Evolutionary conservation across 2,329 filamentous ascomycete genomes (phyloP).

Genomic region (Aspergillus amoenus): DNA sequence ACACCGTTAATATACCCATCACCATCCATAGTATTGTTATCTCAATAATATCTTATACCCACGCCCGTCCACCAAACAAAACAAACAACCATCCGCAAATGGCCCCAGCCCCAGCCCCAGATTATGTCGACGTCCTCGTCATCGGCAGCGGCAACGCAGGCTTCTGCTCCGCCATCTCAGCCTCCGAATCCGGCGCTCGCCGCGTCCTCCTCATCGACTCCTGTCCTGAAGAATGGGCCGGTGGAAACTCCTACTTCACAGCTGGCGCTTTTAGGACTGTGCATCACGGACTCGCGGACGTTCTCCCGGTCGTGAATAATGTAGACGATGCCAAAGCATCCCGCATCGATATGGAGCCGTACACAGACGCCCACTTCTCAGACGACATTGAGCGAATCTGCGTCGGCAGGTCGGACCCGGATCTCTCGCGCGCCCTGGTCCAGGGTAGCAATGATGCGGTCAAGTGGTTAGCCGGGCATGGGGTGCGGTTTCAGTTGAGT

Average conservation of each 20-base stretch:
- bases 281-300: slow-evolving; percentile 55
- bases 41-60: not conserved
- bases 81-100: too few relatives aligned
- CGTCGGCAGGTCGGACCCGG: slow-evolving; percentile 52
- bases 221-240: slow-evolving; percentile 58
- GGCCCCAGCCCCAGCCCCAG: not conserved
- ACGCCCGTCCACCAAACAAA: not conserved
- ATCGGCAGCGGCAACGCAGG: slow-evolving; percentile 66
- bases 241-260: slow-evolving; percentile 66
- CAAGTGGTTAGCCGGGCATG: slow-evolving; percentile 57
- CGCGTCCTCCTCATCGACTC: slow-evolving; percentile 60
- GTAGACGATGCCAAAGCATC: slow-evolving; percentile 46
- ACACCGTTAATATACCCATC: too few relatives aligned
- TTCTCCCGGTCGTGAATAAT: slow-evolving; percentile 64
- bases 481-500: slow-evolving; percentile 58
- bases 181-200: slow-evolving; percentile 40
- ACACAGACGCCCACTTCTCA: slow-evolving; percentile 55
- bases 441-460: slow-evolving; percentile 51
- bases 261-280: slow-evolving; percentile 62
- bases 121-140: slow-evolving; percentile 46
- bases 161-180: slow-evolving; percentile 57
- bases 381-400: slow-evolving; percentile 60
- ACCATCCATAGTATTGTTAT: too few relatives aligned
- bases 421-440: slow-evolving; percentile 52
- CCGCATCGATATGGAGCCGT: slow-evolving; percentile 59